Conservation (phyloP, 75 land plant genomes). For the Isoetes taiwanensis region DNA sequence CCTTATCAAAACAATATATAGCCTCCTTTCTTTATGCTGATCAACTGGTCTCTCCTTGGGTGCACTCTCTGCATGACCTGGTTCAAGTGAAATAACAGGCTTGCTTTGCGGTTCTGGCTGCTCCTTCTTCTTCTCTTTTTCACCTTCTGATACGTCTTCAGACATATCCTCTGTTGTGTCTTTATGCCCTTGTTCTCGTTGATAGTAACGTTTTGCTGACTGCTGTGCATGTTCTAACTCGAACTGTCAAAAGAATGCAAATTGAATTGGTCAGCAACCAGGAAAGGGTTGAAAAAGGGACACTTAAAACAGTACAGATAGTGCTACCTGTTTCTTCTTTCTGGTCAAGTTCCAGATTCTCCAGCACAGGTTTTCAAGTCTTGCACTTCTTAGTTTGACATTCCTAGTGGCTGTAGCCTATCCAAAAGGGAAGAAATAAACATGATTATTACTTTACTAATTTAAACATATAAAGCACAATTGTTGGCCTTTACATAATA, state of each 20-base stretch:
- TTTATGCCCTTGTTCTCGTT: constrained; percentile 55
- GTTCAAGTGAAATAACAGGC: background rate
- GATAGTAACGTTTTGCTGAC: constrained; percentile 33
- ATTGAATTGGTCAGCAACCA: background rate
- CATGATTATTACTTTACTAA: too few species aligned
- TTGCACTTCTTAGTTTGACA: constrained; percentile 43
- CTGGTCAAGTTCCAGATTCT: constrained; percentile 79
- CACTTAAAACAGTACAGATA: too few species aligned
- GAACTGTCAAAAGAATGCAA: constrained; percentile 18
- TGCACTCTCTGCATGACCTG: background rate
- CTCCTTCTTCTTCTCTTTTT: constrained; percentile 45
- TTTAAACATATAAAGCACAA: too few species aligned
- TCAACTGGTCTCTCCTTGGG: background rate
- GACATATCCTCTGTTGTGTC: constrained; percentile 69
- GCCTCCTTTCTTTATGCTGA: constrained; percentile 10
- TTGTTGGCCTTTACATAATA: too few species aligned
- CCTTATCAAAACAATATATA: constrained; percentile 83
- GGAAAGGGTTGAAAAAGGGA: background rate
- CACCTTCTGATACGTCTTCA: constrained; percentile 67
- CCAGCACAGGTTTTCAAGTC: constrained; percentile 87
- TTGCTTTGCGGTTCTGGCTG: constrained; percentile 10
- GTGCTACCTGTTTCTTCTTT: constrained; percentile 60
- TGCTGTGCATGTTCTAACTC: constrained; percentile 43
- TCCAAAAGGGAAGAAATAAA: constrained; percentile 3
- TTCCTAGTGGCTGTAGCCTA: constrained; percentile 62